Evolutionary conservation across 148 eudicot species (phyloP).

Genomic region (Diospyros kaki): DNA sequence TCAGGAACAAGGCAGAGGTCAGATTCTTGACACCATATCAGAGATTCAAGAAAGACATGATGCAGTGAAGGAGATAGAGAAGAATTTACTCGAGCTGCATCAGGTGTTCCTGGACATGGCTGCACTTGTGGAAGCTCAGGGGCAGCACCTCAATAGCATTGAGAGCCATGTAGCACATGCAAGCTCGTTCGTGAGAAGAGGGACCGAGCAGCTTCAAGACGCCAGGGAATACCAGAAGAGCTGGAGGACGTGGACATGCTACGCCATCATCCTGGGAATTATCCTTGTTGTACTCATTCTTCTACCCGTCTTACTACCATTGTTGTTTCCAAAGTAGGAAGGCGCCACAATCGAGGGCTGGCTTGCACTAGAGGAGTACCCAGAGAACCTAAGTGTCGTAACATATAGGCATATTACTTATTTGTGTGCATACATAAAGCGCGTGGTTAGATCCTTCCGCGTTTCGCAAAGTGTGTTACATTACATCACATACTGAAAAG

Average conservation of each 20-base stretch:
- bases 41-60: constrained; percentile 7
- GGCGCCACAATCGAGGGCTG: neutral
- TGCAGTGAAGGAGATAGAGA: constrained; percentile 4
- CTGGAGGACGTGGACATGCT: constrained; percentile 20
- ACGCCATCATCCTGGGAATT: neutral
- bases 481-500: too few species aligned
- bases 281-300: neutral
- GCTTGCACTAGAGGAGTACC: neutral
- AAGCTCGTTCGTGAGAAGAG: constrained; percentile 22
- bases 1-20: constrained; percentile 8
- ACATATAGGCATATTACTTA: neutral
- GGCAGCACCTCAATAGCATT: constrained; percentile 15
- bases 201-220: constrained; percentile 20
- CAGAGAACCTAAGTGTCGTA: neutral
- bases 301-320: neutral
- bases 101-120: constrained; percentile 14
- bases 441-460: neutral
- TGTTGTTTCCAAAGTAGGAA: neutral
- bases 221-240: constrained; percentile 18
- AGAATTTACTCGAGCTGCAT: constrained; percentile 8
- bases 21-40: constrained; percentile 1
- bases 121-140: constrained; percentile 25
- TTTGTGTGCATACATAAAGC: neutral
- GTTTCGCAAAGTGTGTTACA: neutral
- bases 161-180: constrained; percentile 25